These are phyloP conservation scores for Botrytis galanthina DNA, from an alignment of 2,329 filamentous ascomycete species.

Conservation along the genomic window DNA sequence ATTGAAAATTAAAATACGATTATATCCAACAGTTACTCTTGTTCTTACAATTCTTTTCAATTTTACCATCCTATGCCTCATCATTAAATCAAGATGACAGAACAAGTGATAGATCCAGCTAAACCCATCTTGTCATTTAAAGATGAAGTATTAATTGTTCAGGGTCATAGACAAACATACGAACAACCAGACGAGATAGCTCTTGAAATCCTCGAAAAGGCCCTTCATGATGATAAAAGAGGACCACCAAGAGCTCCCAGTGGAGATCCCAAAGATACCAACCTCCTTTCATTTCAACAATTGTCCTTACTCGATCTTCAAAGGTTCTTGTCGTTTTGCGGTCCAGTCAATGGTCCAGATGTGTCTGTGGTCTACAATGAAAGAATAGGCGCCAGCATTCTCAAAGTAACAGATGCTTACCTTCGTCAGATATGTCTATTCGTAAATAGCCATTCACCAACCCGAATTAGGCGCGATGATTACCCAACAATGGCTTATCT, in stretches of 20 bases:
- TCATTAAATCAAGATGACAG: not conserved
- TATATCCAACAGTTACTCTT: not conserved
- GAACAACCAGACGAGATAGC: not conserved
- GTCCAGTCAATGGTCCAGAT: not conserved
- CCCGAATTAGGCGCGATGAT: not conserved
- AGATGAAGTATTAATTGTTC: not conserved
- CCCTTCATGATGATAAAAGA: not conserved
- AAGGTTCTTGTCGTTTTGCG: not conserved
- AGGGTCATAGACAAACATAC: constrained; percentile 1
- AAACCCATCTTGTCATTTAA: not conserved
- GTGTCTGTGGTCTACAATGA: not conserved
- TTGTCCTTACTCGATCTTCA: not conserved
- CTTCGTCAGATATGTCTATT: constrained; percentile 3
- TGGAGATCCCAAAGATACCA: not conserved
- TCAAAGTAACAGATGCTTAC: constrained; percentile 4
- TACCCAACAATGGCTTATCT: constrained; percentile 8
- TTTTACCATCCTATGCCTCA: not conserved
- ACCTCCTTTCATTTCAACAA: not conserved
- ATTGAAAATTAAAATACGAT: not conserved
- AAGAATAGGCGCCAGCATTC: not conserved
- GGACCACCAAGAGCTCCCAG: not conserved
- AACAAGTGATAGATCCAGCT: constrained; percentile 10
- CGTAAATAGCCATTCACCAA: constrained; percentile 5
- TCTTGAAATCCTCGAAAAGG: not conserved
- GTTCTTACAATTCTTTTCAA: not conserved